A percentile compares a stretch with the other conserved stretches of the same genome.
Evolutionary conservation across 106 monocot genomes (phyloP).

Genomic region (Dioscorea dumetorum): DNA sequence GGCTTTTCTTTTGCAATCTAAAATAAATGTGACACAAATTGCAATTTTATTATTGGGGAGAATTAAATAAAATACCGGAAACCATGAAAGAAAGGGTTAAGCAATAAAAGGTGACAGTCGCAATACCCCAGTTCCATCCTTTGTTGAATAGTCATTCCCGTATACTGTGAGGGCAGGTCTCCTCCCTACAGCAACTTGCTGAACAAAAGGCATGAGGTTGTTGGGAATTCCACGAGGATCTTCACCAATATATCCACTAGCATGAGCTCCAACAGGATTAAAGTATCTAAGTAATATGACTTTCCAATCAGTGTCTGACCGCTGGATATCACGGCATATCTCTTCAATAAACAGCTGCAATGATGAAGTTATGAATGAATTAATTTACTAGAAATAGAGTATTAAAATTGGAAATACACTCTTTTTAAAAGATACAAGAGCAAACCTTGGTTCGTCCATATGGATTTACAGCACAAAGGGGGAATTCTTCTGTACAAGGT

Average conservation of each 20-base stretch:
- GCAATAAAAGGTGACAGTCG: neutral
- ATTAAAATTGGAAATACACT: neutral
- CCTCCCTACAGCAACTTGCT: slow-evolving; percentile 95
- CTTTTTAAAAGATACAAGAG: neutral
- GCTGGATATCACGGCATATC: slow-evolving; percentile 68
- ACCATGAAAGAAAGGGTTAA: neutral
- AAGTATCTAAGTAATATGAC: slow-evolving; percentile 93
- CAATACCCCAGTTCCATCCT: slow-evolving; percentile 90
- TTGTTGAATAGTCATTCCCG: slow-evolving; percentile 84
- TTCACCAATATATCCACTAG: slow-evolving; percentile 86
- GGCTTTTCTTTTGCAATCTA: no score
- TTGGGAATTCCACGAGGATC: slow-evolving; percentile 94
- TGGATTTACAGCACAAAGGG: slow-evolving; percentile 58
- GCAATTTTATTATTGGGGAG: no score
- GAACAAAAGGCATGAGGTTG: slow-evolving; percentile 94
- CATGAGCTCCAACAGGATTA: slow-evolving; percentile 93
- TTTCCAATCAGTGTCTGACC: slow-evolving; percentile 57
- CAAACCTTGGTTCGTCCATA: slow-evolving; percentile 57
- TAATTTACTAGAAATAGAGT: neutral
- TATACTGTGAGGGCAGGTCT: slow-evolving; percentile 66
- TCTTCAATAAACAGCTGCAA: slow-evolving; percentile 90
- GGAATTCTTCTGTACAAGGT: slow-evolving; percentile 85
- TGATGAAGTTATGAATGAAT: neutral
- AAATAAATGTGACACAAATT: no score
- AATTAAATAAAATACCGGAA: no score